These are phyloP conservation scores for Comarum palustre DNA, from an alignment of 306 rosid genomes.

Conservation along the genomic window DNA sequence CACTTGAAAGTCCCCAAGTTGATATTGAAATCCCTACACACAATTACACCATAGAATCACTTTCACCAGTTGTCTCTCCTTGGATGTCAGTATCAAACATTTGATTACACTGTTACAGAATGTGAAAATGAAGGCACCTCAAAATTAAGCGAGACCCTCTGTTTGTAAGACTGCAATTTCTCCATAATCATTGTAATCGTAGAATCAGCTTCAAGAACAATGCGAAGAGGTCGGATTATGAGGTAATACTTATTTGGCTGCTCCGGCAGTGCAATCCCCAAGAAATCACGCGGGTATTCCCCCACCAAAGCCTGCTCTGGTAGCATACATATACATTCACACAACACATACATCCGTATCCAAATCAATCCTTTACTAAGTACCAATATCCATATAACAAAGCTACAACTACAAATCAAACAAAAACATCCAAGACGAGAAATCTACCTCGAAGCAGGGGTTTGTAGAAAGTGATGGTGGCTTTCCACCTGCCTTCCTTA, in stretches of 20 bases:
- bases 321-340: neutral
- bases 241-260: conserved; percentile 77
- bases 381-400: neutral
- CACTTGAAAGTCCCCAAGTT: conserved; percentile 76
- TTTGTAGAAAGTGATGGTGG: conserved; percentile 78
- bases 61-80: neutral
- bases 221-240: conserved; percentile 64
- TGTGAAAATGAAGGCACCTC: conserved; percentile 39
- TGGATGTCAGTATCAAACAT: conserved; percentile 3
- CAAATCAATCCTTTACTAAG: neutral
- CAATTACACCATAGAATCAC: neutral
- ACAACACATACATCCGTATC: neutral
- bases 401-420: neutral
- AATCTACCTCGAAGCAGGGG: conserved; percentile 71
- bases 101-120: neutral
- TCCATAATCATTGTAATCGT: conserved; percentile 78
- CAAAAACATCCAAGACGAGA: neutral
- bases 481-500: conserved; percentile 82
- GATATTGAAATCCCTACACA: conserved; percentile 57
- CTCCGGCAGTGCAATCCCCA: conserved; percentile 72
- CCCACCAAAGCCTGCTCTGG: conserved; percentile 42
- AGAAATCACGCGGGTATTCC: conserved; percentile 75
- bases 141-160: conserved; percentile 67
- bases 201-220: conserved; percentile 78
- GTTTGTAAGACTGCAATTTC: conserved; percentile 85